Conservation (phyloP, 345 rosid species). For the Rhodomyrtus tomentosa region DNA sequence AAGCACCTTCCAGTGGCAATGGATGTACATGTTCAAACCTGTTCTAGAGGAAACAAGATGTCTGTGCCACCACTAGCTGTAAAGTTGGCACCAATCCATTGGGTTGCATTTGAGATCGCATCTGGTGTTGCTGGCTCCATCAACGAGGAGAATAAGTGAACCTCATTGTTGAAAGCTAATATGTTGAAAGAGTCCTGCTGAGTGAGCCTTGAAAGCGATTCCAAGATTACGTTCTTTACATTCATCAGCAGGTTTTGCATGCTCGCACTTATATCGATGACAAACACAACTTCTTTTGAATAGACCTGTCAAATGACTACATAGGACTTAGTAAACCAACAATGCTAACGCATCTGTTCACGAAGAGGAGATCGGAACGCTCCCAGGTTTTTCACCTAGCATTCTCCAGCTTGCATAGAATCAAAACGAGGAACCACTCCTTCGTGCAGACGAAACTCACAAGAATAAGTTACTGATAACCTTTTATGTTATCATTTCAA, state of each 20-base stretch:
- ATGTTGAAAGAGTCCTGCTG: slow-evolving; percentile 74
- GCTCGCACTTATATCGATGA: slow-evolving; percentile 79
- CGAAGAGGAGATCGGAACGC: neutral
- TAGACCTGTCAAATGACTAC: slow-evolving; percentile 34
- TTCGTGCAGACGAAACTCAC: neutral
- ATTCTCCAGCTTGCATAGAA: neutral
- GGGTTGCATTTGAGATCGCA: slow-evolving; percentile 34
- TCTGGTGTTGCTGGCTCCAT: slow-evolving; percentile 60
- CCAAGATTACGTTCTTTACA: slow-evolving; percentile 49
- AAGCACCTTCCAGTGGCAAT: neutral
- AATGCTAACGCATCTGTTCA: neutral
- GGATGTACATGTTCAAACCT: slow-evolving; percentile 28
- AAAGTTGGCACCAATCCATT: slow-evolving; percentile 53
- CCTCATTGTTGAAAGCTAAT: slow-evolving; percentile 73
- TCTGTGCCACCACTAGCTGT: slow-evolving; percentile 60
- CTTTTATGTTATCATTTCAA: neutral
- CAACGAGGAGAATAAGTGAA: slow-evolving; percentile 38
- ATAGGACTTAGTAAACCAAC: neutral
- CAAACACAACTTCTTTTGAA: slow-evolving; percentile 58
- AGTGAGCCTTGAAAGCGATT: slow-evolving; percentile 38
- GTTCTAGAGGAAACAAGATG: slow-evolving; percentile 46
- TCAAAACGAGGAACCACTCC: neutral
- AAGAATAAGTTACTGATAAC: neutral
- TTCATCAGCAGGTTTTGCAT: slow-evolving; percentile 54
- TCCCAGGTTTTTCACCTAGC: neutral